These are phyloP conservation scores for Amylocarpus encephaloides DNA, from an alignment of 2,329 filamentous ascomycete genomes.

Conservation along the genomic window DNA sequence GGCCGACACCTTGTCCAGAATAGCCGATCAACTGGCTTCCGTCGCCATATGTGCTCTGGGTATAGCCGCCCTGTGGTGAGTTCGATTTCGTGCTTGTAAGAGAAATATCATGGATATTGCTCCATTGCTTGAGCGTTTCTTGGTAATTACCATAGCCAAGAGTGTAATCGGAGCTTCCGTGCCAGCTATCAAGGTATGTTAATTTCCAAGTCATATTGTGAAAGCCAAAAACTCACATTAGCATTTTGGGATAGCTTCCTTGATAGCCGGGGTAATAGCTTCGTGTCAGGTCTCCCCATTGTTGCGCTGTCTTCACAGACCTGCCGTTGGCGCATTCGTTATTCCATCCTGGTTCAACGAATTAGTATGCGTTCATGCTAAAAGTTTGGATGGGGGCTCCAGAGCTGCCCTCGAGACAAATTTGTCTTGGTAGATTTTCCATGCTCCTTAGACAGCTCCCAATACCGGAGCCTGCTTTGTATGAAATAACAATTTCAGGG, in stretches of 20 bases:
- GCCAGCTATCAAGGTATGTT: constrained; percentile 11
- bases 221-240: constrained; percentile 4
- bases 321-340: constrained; percentile 38
- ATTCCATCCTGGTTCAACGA: constrained; percentile 47
- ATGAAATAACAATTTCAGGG: no score
- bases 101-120: constrained; percentile 36
- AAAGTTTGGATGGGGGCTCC: no score
- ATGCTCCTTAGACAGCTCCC: no score
- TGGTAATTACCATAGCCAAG: constrained; percentile 36
- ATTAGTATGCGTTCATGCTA: no score
- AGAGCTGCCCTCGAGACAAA: no score
- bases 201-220: background rate
- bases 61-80: constrained; percentile 28
- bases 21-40: constrained; percentile 31
- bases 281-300: constrained; percentile 9
- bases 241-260: constrained; percentile 6
- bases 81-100: constrained; percentile 26
- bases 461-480: no score
- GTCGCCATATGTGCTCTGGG: constrained; percentile 32
- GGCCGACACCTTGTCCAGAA: constrained; percentile 29
- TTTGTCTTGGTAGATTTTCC: no score
- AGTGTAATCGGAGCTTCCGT: constrained; percentile 35
- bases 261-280: constrained; percentile 7
- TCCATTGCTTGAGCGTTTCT: constrained; percentile 42
- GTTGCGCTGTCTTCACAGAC: constrained; percentile 7